Conservation (phyloP, 2,329 filamentous ascomycete genomes). For the Alternaria tenuissima region DNA sequence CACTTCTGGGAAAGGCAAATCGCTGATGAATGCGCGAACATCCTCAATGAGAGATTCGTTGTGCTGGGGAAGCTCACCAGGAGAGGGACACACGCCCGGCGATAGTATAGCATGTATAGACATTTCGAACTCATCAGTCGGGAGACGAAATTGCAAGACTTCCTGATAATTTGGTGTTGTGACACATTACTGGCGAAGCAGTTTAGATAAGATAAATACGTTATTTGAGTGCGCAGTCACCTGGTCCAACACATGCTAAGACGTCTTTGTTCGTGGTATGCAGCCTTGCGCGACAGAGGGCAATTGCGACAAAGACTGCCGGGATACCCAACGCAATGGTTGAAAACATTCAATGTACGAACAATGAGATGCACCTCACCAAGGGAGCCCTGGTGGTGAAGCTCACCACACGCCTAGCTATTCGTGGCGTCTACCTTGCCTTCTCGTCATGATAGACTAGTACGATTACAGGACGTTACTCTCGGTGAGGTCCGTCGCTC, state of each 20-base stretch:
- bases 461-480: neutral
- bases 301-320: neutral
- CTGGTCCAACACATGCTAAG: neutral
- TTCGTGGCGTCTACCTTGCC: neutral
- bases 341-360: neutral
- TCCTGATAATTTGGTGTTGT: too few species aligned
- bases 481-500: constrained; percentile 7
- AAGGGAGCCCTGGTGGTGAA: neutral
- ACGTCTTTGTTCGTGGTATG: neutral
- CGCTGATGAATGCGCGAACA: neutral
- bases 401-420: neutral
- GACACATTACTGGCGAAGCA: neutral
- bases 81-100: neutral
- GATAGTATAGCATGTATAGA: neutral
- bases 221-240: neutral
- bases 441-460: neutral
- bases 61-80: neutral
- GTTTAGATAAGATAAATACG: neutral
- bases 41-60: neutral
- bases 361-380: neutral
- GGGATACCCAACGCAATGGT: neutral
- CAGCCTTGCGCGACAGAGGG: neutral
- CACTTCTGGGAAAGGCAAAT: neutral
- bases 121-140: neutral
- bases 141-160: neutral